Evolutionary conservation across 495 filamentous ascomycete genomes (phyloP), one percentile per base, ranked within the genome.

Genomic region (Haplographium delicatum): DNA sequence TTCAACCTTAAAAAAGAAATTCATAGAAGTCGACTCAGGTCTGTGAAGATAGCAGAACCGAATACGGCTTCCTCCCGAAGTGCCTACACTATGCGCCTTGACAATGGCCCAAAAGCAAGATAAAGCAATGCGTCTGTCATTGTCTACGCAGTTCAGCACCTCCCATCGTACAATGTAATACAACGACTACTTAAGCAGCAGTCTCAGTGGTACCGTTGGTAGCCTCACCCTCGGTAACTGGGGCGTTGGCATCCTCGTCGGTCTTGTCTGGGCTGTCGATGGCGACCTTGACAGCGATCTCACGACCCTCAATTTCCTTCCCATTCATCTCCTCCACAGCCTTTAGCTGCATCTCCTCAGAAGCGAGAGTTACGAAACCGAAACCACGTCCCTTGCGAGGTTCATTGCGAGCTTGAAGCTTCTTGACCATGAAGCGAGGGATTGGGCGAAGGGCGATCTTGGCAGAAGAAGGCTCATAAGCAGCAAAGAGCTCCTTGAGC

Each of bases 341-440:
- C 82, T 96, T 95, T 73, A 91, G 81, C 78, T 98, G 93, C 54
- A 91, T 70, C 68, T 96, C 91, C 75, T 98, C 91, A 7, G 91
- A 95, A 42, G 83, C 85, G 33, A 97, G 82, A 55, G 89, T 97
- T 51, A 98, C 94, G 68, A 98, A 98, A 43, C 93, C 93, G 68
- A 98, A 98, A 42, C 93, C 93, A 72, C 93, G 93, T 45, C 94
- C 95, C 85, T 98, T 98, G 78, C 93, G 94, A 54, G 91, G 86
- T 75, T 98, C 93, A 57, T 90, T 90, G 61, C 93, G 91, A 57
- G 88, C 88, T 73, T 94, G 91, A 47, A 98, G 89, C 78, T 97
- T 98, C 82, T 94, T 94, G 72, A 98, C 91, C 93, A 98, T 98
- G 81, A 96, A 98, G 57, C 90, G 91, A 44, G 94, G 94, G 61